Evolutionary conservation across 805 yeast species (phyloP), one percentile per base, ranked within the genome.

Genomic region (Dipodascus geniculatus): DNA sequence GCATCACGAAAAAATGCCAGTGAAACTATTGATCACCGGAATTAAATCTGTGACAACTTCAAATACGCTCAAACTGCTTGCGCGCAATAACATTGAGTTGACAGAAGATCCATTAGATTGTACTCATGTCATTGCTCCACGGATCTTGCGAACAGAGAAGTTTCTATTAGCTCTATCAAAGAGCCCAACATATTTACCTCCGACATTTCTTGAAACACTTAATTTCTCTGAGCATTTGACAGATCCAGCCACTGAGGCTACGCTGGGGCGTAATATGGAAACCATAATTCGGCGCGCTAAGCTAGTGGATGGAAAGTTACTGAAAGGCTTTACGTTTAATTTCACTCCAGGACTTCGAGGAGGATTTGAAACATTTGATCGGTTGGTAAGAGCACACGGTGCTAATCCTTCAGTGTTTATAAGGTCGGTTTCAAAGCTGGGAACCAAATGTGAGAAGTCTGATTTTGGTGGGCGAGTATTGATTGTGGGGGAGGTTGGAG

Each of bases 71-170:
- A 67, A 67, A n/a, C 61, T 80, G 9, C 14, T 38, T 6, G 4
- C 44, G 6, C 44, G 44, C 4, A 38, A 38, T 38, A 96, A 96
- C 0, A 76, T 90, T 28, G 68, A 68, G 23, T 68, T 85, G 3
- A 65, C 68, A 3, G 63, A 66, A 14, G 69, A 68, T 3, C 63
- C 71, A 0, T 59, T 63, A 9, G 68, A 73, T 14, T 78, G 75
- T 2, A 72, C 72, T 6, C 67, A 71, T 17, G 56, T 77, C 3
- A 78, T 90, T 9, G 90, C 97, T 0, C 96, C 97, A 1, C 80
- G 80, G 56, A 74, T 85, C n/a, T 64, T 85, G 60, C 73, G 97
- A 58, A 91, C 98, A 0, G 96, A 85, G 55, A 93, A 91, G 68
- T 90, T 91, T 62, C 73, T 91, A 53, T 76, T 78, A 48, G 80